Evolutionary conservation across 2,329 filamentous ascomycete species (phyloP).

Genomic region (Colletotrichum sp.): DNA sequence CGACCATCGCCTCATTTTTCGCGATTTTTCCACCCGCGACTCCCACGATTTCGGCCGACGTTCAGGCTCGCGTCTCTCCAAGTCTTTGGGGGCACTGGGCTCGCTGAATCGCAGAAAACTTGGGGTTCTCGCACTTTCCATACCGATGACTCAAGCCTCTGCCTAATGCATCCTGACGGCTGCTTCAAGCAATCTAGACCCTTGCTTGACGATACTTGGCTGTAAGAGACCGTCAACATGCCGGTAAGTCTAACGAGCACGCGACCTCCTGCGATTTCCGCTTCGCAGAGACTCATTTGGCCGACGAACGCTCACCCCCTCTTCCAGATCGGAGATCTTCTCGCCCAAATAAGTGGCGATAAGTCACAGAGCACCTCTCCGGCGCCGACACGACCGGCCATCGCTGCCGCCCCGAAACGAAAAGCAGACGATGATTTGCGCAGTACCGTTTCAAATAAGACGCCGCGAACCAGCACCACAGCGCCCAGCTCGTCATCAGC

Average conservation of each 20-base stretch:
- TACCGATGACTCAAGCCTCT: conserved; percentile 19
- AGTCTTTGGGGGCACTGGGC: background rate
- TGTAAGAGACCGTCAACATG: conserved; percentile 19
- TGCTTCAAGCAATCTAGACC: conserved; percentile 18
- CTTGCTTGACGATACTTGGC: conserved; percentile 21
- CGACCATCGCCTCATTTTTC: background rate
- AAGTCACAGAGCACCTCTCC: conserved; percentile 43
- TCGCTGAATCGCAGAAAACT: conserved; percentile 14
- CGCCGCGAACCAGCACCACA: conserved; percentile 34
- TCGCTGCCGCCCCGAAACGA: conserved; percentile 50
- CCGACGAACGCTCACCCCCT: background rate
- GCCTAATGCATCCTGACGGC: conserved; percentile 21
- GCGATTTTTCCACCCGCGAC: background rate
- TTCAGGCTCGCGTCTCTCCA: background rate
- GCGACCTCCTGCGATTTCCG: background rate
- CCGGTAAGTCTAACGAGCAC: conserved; percentile 18
- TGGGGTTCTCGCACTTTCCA: conserved; percentile 12
- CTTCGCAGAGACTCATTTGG: background rate
- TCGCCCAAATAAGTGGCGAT: conserved; percentile 66
- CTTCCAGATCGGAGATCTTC: conserved; percentile 55
- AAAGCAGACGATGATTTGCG: conserved; percentile 61
- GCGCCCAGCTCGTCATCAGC: conserved; percentile 23
- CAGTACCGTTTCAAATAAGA: conserved; percentile 42
- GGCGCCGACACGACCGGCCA: conserved; percentile 33
- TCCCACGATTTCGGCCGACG: background rate